A percentile compares a stretch with the other conserved stretches of the same genome.
Conservation (phyloP, 106 monocot species). For the Dendrobium chrysotoxum region DNA sequence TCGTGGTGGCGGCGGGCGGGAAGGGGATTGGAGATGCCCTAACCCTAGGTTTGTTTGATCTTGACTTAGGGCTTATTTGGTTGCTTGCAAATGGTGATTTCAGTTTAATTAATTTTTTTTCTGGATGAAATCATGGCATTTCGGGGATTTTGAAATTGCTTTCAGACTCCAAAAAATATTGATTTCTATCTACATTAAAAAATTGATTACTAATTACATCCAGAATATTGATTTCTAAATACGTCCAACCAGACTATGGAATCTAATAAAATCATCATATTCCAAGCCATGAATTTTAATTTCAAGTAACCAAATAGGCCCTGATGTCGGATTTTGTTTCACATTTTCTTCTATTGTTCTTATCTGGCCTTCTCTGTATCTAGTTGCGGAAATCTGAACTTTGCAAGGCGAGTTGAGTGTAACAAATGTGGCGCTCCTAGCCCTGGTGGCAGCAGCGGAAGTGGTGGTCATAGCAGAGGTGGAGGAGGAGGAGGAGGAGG, state of each 20-base stretch:
- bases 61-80: neutral
- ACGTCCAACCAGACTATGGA: neutral
- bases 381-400: conserved; percentile 95
- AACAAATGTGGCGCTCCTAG: conserved; percentile 80
- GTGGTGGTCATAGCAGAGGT: conserved; percentile 34
- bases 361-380: conserved; percentile 6
- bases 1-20: conserved; percentile 56
- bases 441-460: conserved; percentile 44
- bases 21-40: conserved; percentile 96
- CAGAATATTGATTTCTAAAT: neutral
- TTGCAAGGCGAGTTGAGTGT: conserved; percentile 91
- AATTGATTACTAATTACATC: neutral
- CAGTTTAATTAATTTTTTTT: neutral
- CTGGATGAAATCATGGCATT: neutral
- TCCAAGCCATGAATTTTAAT: neutral
- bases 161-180: neutral
- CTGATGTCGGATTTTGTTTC: neutral
- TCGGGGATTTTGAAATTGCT: neutral
- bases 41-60: conserved; percentile 48
- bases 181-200: neutral
- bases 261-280: neutral
- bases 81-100: neutral
- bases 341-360: neutral
- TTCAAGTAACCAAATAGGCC: neutral
- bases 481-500: conserved; percentile 16